Percentiles rank a stretch among this genome's conserved stretches.
Conservation (phyloP, 2,329 filamentous ascomycete species). For the Colletotrichum sp. region DNA sequence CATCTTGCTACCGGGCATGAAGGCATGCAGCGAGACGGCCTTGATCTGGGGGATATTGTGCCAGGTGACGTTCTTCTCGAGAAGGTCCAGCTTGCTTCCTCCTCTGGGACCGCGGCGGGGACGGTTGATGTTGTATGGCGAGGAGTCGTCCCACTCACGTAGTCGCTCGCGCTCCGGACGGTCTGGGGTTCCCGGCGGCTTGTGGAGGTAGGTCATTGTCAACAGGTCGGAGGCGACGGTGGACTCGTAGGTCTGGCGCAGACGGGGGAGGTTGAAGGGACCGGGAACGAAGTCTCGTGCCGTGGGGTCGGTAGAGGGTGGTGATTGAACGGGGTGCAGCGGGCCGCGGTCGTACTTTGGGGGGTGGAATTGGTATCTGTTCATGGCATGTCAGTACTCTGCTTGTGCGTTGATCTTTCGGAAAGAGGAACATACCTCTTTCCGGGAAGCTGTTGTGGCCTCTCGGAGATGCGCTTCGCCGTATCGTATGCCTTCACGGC, state of each 20-base stretch:
- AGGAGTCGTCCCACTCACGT: slow-evolving; percentile 86
- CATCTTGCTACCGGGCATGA: slow-evolving; percentile 71
- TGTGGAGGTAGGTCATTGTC: slow-evolving; percentile 87
- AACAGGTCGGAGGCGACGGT: slow-evolving; percentile 89
- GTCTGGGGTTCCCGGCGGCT: slow-evolving; percentile 73
- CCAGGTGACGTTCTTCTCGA: slow-evolving; percentile 80
- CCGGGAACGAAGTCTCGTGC: slow-evolving; percentile 90
- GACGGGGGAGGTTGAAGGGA: slow-evolving; percentile 85
- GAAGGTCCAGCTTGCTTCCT: slow-evolving; percentile 70
- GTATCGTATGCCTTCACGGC: slow-evolving; percentile 45
- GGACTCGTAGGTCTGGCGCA: slow-evolving; percentile 88
- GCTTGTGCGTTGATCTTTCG: slow-evolving; percentile 20
- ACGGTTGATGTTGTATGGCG: slow-evolving; percentile 93
- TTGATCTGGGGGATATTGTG: slow-evolving; percentile 84
- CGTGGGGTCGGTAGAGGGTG: slow-evolving; percentile 82
- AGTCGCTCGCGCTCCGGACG: slow-evolving; percentile 67
- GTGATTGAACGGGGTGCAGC: slow-evolving; percentile 90
- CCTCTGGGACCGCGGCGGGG: slow-evolving; percentile 85
- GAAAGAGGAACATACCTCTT: slow-evolving; percentile 44
- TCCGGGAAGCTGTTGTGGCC: slow-evolving; percentile 47
- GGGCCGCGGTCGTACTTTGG: slow-evolving; percentile 95
- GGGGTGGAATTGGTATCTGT: slow-evolving; percentile 87
- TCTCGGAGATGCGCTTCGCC: slow-evolving; percentile 37
- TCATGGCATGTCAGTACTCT: slow-evolving; percentile 25
- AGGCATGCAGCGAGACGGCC: slow-evolving; percentile 80